Base-by-base conservation (phyloP, 441 rosid species). In the Brassica hybrid region DNA sequence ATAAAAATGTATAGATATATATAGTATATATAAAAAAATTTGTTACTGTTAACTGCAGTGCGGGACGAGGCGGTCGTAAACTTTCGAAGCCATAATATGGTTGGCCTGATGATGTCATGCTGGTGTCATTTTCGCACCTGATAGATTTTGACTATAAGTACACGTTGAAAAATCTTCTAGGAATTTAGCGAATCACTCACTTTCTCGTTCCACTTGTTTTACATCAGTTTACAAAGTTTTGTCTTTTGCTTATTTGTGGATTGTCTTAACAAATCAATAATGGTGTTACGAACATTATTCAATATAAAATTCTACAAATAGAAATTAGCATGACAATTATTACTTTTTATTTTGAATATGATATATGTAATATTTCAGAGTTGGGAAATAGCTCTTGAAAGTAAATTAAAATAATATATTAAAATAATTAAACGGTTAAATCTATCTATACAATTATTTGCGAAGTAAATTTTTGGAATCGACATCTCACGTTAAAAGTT, bases 121-220 rank as follows among this genome's bases (percentile, higher is more conserved):
- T 7, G 38, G 38, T 34, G 38, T 34, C 38, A 34, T 34, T 34
- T 34, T 32, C 36, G 36, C 36, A 32, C 36, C 59, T 54, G 59
- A 64, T 54, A 52, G 56, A 69, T 27, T 63, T 63, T 70, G 50
- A 63, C 62, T 9, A 13, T 27, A 65, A 54, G 41, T 65, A 65
- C 43, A 76, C 25, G 57, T 30, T 45, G 68, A 59, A 62, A 50
- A 72, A 45, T 71, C 73, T 10, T 52, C 62, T 65, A n/a, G 63
- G 76, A 62, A 58, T 71, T 71, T 58, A 71, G 56, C 76, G 62
- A 65, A 65, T 71, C 72, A 58, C 56, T n/a, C 56, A 50, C 61
- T 57, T 77, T 62, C 25, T 65, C 36, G 30, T 64, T 54, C 65
- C 71, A 76, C 70, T 76, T 63, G 19, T 64, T 69, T 63, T 30